These are phyloP conservation scores for Agrocybe chaxingu DNA, from an alignment of 768 basidiomycete genomes.

Conservation along the genomic window DNA sequence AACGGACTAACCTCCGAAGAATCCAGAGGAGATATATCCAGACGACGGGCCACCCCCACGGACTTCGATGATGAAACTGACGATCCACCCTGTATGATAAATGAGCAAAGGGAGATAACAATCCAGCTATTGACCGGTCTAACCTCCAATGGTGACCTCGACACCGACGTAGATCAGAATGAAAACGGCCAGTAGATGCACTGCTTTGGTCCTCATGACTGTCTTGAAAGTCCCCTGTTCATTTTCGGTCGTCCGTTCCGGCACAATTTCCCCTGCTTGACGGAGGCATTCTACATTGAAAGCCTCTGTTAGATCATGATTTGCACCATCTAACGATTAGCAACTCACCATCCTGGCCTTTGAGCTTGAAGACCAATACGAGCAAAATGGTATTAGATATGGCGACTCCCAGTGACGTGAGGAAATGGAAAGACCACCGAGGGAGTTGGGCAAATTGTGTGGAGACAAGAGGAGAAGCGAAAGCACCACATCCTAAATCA, in stretches of 20 bases:
- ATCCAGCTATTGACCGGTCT: background rate
- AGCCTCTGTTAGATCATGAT: background rate
- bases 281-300: conserved; percentile 43
- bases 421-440: conserved; percentile 76
- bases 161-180: conserved; percentile 64
- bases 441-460: conserved; percentile 70
- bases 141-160: conserved; percentile 54
- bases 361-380: conserved; percentile 56
- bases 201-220: conserved; percentile 46
- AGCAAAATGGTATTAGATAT: conserved; percentile 50
- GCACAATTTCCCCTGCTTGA: conserved; percentile 45
- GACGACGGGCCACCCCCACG: conserved; percentile 20
- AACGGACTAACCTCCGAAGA: conserved; percentile 5
- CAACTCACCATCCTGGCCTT: conserved; percentile 58
- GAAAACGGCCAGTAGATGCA: conserved; percentile 61
- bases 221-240: conserved; percentile 42
- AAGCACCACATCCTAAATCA: too few relatives aligned
- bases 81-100: conserved; percentile 55
- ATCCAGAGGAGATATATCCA: conserved; percentile 49
- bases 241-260: conserved; percentile 27
- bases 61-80: conserved; percentile 31
- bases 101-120: background rate
- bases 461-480: conserved; percentile 18
- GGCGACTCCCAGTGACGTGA: conserved; percentile 66
- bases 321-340: too few relatives aligned